These are phyloP conservation scores for Lepidium campestre DNA, from an alignment of 441 rosid genomes.

Conservation along the genomic window DNA sequence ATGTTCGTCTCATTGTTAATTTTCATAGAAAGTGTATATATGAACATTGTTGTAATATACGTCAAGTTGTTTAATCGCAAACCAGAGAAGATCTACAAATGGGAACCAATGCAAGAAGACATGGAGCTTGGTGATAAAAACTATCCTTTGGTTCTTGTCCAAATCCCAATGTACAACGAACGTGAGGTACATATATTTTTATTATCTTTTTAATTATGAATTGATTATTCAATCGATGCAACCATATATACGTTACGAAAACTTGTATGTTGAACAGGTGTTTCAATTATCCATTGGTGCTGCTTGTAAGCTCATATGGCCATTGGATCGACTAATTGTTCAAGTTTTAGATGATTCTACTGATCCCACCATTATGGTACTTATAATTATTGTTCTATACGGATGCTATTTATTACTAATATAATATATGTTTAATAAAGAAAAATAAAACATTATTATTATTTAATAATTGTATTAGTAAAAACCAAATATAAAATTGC, in stretches of 20 bases:
- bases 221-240: not conserved
- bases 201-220: not conserved
- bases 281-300: slow-evolving; percentile 63
- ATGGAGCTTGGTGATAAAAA: slow-evolving; percentile 44
- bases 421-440: no score
- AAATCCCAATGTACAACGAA: slow-evolving; percentile 72
- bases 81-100: slow-evolving; percentile 52
- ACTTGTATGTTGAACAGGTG: slow-evolving; percentile 33
- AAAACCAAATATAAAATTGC: not conserved
- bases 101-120: slow-evolving; percentile 60
- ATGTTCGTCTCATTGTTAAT: slow-evolving; percentile 45
- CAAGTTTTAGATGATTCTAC: slow-evolving; percentile 77
- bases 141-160: slow-evolving; percentile 59
- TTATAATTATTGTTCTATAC: not conserved
- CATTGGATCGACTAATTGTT: slow-evolving; percentile 50
- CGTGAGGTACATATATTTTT: no score
- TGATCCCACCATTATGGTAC: slow-evolving; percentile 38
- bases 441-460: not conserved
- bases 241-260: not conserved
- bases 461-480: no score
- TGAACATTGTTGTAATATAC: slow-evolving; percentile 44
- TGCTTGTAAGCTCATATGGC: slow-evolving; percentile 68
- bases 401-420: not conserved
- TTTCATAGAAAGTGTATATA: slow-evolving; percentile 50
- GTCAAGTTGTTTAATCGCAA: slow-evolving; percentile 37